These are phyloP conservation scores for Chlorencoelia australis DNA, from an alignment of 2,329 filamentous ascomycete genomes.

Conservation along the genomic window DNA sequence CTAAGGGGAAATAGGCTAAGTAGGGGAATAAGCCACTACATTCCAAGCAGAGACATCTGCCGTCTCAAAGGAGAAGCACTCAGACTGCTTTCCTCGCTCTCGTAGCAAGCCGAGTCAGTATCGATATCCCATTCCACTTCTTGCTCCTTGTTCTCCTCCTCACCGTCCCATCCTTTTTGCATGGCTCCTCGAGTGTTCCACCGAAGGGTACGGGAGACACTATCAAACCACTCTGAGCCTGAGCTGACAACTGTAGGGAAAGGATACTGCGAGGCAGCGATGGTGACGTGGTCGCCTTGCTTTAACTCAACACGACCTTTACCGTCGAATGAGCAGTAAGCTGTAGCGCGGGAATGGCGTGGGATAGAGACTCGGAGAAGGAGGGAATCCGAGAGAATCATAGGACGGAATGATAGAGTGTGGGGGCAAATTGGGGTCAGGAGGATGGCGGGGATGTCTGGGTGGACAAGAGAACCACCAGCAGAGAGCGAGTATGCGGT, in stretches of 20 bases:
- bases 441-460: constrained; percentile 91
- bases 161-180: constrained; percentile 71
- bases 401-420: constrained; percentile 90
- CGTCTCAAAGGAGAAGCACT: constrained; percentile 58
- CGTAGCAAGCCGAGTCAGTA: constrained; percentile 65
- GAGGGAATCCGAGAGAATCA: constrained; percentile 94
- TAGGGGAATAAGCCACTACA: constrained; percentile 32
- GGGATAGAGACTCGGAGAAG: constrained; percentile 84
- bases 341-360: constrained; percentile 74
- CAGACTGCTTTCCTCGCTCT: constrained; percentile 62
- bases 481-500: constrained; percentile 96
- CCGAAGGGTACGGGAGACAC: constrained; percentile 78
- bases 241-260: constrained; percentile 93
- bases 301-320: constrained; percentile 90
- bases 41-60: constrained; percentile 64
- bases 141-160: constrained; percentile 31
- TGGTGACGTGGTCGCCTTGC: constrained; percentile 90
- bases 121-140: constrained; percentile 86
- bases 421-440: constrained; percentile 97
- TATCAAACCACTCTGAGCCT: constrained; percentile 92
- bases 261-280: constrained; percentile 90
- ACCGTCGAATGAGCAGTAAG: constrained; percentile 95
- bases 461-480: constrained; percentile 89
- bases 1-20: too few relatives aligned
- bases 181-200: constrained; percentile 92